Conservation (phyloP, 2,329 filamentous ascomycete genomes). For the Aureobasidium sp. region DNA sequence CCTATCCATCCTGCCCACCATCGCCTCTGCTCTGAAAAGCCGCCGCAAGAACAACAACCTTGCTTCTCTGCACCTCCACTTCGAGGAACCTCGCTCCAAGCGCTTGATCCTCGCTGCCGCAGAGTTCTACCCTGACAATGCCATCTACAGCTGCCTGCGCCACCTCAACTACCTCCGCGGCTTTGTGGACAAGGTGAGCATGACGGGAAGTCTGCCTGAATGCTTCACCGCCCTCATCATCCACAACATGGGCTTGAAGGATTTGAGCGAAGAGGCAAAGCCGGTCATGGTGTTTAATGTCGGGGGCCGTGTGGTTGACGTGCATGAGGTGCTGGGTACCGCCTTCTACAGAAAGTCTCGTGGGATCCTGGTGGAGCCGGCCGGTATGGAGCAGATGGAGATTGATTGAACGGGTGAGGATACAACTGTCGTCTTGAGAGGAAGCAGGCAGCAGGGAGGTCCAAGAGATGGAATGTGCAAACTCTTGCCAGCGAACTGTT, state of each 20-base stretch:
- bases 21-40: not conserved
- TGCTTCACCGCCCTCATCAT: not conserved
- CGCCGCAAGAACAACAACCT: slow-evolving; percentile 13
- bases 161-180: slow-evolving; percentile 18
- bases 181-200: slow-evolving; percentile 16
- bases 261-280: not conserved
- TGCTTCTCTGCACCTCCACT: slow-evolving; percentile 18
- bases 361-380: not conserved
- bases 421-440: too few species aligned
- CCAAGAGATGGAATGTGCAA: too few species aligned
- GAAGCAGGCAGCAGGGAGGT: too few species aligned
- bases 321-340: not conserved
- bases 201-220: slow-evolving; percentile 21
- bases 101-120: slow-evolving; percentile 11
- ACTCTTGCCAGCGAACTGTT: too few species aligned
- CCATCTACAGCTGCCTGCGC: slow-evolving; percentile 18
- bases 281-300: not conserved
- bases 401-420: not conserved
- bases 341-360: not conserved
- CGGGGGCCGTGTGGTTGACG: not conserved
- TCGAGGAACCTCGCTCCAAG: slow-evolving; percentile 17
- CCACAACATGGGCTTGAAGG: not conserved
- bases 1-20: slow-evolving; percentile 12
- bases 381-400: not conserved
- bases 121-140: slow-evolving; percentile 20